Percentiles rank a stretch among this genome's conserved stretches.
Conservation (phyloP, 257 asterid genomes). For the Scutellaria minor region DNA sequence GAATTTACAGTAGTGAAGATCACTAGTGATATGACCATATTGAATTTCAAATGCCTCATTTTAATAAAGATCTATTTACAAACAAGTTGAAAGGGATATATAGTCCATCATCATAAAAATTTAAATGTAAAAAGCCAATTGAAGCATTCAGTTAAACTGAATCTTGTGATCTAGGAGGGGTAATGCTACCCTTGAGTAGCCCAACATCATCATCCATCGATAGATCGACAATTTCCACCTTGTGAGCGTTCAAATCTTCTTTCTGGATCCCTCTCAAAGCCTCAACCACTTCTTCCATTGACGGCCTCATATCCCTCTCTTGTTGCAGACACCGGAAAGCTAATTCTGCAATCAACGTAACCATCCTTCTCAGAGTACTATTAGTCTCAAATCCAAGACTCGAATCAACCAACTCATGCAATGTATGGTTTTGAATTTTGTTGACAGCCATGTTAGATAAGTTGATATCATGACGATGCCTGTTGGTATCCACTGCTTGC, state of each 20-base stretch:
- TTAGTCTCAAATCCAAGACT: slow-evolving; percentile 57
- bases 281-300: slow-evolving; percentile 69
- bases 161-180: slow-evolving; percentile 36
- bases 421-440: slow-evolving; percentile 59
- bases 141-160: slow-evolving; percentile 12
- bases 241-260: slow-evolving; percentile 36
- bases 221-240: slow-evolving; percentile 45
- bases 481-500: slow-evolving; percentile 74
- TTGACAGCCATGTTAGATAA: slow-evolving; percentile 71
- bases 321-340: slow-evolving; percentile 76
- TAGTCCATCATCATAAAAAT: not conserved
- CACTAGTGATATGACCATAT: slow-evolving; percentile 12
- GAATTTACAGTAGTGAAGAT: not conserved
- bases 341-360: slow-evolving; percentile 60
- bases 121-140: not conserved
- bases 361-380: slow-evolving; percentile 45
- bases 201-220: slow-evolving; percentile 43
- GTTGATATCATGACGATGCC: slow-evolving; percentile 76
- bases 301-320: slow-evolving; percentile 72
- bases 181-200: slow-evolving; percentile 38
- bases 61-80: not conserved
- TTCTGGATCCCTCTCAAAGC: slow-evolving; percentile 49
- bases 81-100: slow-evolving; percentile 5
- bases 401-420: slow-evolving; percentile 76
- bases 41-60: slow-evolving; percentile 16